These are phyloP conservation scores for Leucocoprinus birnbaumii DNA, from an alignment of 768 basidiomycete genomes.

Conservation along the genomic window DNA sequence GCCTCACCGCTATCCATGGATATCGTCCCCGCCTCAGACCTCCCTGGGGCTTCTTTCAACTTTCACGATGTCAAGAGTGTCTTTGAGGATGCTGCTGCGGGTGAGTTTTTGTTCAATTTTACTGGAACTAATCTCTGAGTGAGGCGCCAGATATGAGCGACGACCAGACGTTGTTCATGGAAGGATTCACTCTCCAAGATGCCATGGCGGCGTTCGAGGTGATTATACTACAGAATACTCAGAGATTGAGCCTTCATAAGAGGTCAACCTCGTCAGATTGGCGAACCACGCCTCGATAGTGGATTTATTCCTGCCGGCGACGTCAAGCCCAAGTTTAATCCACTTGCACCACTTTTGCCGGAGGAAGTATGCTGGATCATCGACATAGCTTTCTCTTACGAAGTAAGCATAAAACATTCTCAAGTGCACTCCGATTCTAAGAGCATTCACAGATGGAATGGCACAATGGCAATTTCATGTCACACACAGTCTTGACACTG, in stretches of 20 bases:
- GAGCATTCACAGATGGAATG: conserved; percentile 67
- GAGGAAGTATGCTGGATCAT: conserved; percentile 89
- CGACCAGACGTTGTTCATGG: conserved; percentile 61
- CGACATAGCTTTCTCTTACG: conserved; percentile 72
- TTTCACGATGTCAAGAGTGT: conserved; percentile 64
- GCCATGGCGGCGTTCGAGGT: conserved; percentile 96
- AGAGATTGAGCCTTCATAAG: no score
- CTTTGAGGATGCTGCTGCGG: conserved; percentile 58
- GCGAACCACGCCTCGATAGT: conserved; percentile 87
- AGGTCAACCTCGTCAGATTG: conserved; percentile 54
- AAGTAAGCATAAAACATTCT: conserved; percentile 50
- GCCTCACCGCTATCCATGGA: conserved; percentile 1
- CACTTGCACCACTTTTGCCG: conserved; percentile 58
- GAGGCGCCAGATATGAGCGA: conserved; percentile 52
- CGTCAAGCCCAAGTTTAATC: conserved; percentile 53
- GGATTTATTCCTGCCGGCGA: conserved; percentile 54
- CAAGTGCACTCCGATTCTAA: conserved; percentile 11
- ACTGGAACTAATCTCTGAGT: conserved; percentile 11
- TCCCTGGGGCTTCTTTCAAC: conserved; percentile 55
- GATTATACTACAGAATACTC: background rate
- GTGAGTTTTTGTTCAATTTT: conserved; percentile 33
- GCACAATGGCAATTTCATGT: conserved; percentile 82
- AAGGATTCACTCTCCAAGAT: conserved; percentile 74
- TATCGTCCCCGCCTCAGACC: background rate
- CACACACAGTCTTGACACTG: conserved; percentile 82